phyloP scores from a whole-genome alignment of 495 filamentous ascomycete species.

The Eremomyces bilateralis region DNA sequence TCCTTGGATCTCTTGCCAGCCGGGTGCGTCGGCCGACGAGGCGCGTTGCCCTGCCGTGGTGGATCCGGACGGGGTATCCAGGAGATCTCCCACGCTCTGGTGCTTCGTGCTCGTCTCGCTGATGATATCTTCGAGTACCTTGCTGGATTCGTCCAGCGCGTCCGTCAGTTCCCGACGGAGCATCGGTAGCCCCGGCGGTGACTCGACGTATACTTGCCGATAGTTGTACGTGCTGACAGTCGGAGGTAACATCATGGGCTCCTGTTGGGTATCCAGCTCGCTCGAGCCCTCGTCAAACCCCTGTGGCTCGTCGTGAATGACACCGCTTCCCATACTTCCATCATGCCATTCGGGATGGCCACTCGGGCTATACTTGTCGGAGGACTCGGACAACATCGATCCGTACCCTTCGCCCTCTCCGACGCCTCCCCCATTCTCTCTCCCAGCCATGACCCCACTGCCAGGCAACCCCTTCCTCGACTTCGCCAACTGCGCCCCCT shows the following conservation, averaged over 20 bases:
- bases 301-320: slow-evolving; percentile 1
- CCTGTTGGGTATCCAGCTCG: slow-evolving; percentile 34
- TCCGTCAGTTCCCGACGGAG: slow-evolving; percentile 52
- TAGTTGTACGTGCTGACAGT: slow-evolving; percentile 92
- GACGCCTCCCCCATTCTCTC: background rate
- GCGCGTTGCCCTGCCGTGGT: no score
- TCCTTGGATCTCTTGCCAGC: slow-evolving; percentile 73
- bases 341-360: no score
- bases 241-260: slow-evolving; percentile 60
- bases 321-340: background rate
- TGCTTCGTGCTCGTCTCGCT: slow-evolving; percentile 18
- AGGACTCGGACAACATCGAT: background rate
- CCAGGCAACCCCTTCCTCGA: background rate
- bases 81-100: slow-evolving; percentile 3
- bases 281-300: slow-evolving; percentile 21
- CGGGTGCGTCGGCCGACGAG: slow-evolving; percentile 27
- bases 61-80: background rate
- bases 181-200: slow-evolving; percentile 59
- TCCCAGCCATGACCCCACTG: background rate
- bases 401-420: background rate
- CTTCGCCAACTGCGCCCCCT: slow-evolving; percentile 64
- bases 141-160: slow-evolving; percentile 40
- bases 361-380: background rate
- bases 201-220: slow-evolving; percentile 65
- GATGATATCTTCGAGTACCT: slow-evolving; percentile 30